Evolutionary conservation across 1,284 basidiomycete genomes (phyloP), one percentile per base, ranked within the genome.

Genomic region (Ceratobasidium sp.): DNA sequence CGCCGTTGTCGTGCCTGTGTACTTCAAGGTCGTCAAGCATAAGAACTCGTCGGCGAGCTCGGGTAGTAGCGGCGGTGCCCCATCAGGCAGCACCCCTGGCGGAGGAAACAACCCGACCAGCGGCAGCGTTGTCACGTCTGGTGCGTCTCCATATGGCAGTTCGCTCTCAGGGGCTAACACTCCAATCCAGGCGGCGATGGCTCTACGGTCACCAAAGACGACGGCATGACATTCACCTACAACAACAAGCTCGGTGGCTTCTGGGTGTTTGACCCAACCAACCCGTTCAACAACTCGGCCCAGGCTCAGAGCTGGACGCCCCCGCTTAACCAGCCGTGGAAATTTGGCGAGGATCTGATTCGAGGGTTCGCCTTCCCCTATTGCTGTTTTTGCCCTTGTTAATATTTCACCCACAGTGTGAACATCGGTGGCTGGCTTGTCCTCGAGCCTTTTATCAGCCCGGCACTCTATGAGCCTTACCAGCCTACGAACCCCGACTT

Each of bases 251-350:
- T 83, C 76, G 84, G 84, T 53, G 83, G 83, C 53, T 79, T 78
- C 64, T 86, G 83, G 83, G 80, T 81, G 65, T 86, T 83, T 78
- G 90, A 94, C 83, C 87, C 89, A 16, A 81, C 84, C 56, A 84
- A 92, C 79, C 92, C 94, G 3, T 92, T 89, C 83, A 91, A 91
- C 81, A 88, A 90, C 79, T 84, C 85, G 63, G 91, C 92, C 2
- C 87, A 86, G 63, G 85, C 88, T 1, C 91, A 91, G 77, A 86
- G 87, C 43, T 95, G 90, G 87, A 90, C 91, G 2, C 92, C 91
- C 0, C 85, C 90, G 13, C 84, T 94, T 51, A 90, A 89, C 81
- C 84, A 89, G 80, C 86, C 83, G 43, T 95, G 92, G 92, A 86
- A 84, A n/a, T 94, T 84, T 83, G 88, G 87, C 14, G 82, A 82